These are phyloP conservation scores for Celoporthe dispersa DNA, from an alignment of 2,329 filamentous ascomycete species.

Conservation along the genomic window DNA sequence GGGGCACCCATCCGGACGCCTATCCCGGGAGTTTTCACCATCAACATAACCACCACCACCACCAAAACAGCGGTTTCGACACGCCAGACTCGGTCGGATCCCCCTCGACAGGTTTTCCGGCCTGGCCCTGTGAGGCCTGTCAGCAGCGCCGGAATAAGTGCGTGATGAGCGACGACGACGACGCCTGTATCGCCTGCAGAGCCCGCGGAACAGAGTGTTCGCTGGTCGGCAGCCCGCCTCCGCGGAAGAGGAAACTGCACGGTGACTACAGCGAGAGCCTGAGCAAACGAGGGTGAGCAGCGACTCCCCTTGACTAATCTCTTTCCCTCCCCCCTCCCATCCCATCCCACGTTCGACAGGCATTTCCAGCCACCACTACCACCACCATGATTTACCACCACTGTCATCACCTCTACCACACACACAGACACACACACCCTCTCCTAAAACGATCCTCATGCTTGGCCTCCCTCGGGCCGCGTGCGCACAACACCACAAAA, in stretches of 20 bases:
- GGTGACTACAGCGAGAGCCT: slow-evolving; percentile 64
- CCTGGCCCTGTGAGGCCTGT: slow-evolving; percentile 73
- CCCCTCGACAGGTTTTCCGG: slow-evolving; percentile 46
- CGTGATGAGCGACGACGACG: slow-evolving; percentile 73
- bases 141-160: slow-evolving; percentile 75
- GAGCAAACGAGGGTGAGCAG: slow-evolving; percentile 73
- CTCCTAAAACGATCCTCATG: neutral
- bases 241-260: slow-evolving; percentile 79
- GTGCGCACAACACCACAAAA: slow-evolving; percentile 9
- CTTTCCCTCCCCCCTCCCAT: neutral
- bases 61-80: slow-evolving; percentile 44
- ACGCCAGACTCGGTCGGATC: slow-evolving; percentile 53
- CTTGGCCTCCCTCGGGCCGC: slow-evolving; percentile 16
- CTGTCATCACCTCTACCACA: neutral
- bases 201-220: slow-evolving; percentile 80
- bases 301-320: neutral
- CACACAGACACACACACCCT: neutral
- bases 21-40: slow-evolving; percentile 53
- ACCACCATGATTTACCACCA: neutral
- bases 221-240: slow-evolving; percentile 74
- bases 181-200: slow-evolving; percentile 75
- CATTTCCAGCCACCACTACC: slow-evolving; percentile 6
- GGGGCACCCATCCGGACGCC: slow-evolving; percentile 54
- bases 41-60: neutral
- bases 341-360: slow-evolving; percentile 6